A percentile compares a stretch with the other conserved stretches of the same genome.
These are phyloP conservation scores for Paramecium sonneborni DNA, from an alignment of 73 alveolate species.

Conservation along the genomic window DNA sequence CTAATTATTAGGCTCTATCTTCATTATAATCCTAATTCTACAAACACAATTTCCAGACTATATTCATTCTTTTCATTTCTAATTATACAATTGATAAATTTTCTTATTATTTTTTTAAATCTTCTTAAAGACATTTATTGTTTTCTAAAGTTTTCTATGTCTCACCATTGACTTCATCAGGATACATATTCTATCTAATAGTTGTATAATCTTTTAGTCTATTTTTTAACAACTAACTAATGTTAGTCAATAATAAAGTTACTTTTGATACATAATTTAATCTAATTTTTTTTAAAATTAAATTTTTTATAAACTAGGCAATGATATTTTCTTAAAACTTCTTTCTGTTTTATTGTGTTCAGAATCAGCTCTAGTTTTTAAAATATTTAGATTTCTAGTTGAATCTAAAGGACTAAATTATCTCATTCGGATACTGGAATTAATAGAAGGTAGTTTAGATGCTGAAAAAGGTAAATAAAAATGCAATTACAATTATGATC, in stretches of 20 bases:
- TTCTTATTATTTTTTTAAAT: background rate
- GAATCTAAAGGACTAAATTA: constrained; percentile 16
- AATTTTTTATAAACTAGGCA: background rate
- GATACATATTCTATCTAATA: background rate
- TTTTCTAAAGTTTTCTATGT: background rate
- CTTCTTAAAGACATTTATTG: background rate
- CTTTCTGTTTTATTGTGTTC: constrained; percentile 22
- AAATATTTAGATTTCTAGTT: background rate
- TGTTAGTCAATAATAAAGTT: background rate
- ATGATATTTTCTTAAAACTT: background rate
- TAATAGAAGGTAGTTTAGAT: background rate
- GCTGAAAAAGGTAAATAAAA: background rate
- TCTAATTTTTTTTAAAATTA: background rate
- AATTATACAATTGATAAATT: background rate
- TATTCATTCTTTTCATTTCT: constrained; percentile 2
- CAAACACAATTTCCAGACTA: constrained; percentile 22
- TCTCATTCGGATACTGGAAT: background rate
- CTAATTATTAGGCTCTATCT: constrained; percentile 23
- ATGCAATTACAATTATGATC: background rate
- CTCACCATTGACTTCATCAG: background rate
- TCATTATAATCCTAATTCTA: constrained; percentile 25
- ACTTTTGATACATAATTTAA: background rate
- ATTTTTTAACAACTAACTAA: constrained; percentile 27
- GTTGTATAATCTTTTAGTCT: constrained; percentile 1
- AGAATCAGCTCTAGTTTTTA: constrained; percentile 2